Evolutionary conservation across 2,329 filamentous ascomycete species (phyloP).

Genomic region (Claviceps fusiformis): DNA sequence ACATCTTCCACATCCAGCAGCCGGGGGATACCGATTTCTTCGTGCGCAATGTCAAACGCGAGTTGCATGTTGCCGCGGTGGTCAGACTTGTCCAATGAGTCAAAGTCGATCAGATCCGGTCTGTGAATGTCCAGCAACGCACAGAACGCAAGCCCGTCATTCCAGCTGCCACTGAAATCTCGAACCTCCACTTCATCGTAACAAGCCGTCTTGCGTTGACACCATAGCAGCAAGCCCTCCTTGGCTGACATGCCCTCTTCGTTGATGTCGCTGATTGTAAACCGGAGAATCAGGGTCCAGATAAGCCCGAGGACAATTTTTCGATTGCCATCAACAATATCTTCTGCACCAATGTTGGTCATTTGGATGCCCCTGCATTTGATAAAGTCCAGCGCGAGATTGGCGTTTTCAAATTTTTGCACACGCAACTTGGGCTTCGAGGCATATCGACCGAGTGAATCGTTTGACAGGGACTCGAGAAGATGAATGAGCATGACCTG

Average conservation of each 20-base stretch:
- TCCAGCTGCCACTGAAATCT: conserved; percentile 95
- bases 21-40: conserved; percentile 93
- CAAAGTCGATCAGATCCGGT: conserved; percentile 93
- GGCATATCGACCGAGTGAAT: conserved; percentile 92
- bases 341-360: conserved; percentile 96
- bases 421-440: conserved; percentile 92
- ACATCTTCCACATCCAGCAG: conserved; percentile 96
- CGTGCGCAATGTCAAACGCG: conserved; percentile 88
- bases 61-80: conserved; percentile 96
- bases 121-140: conserved; percentile 93
- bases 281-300: conserved; percentile 94
- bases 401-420: conserved; percentile 96
- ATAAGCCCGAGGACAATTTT: conserved; percentile 97
- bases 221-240: conserved; percentile 90
- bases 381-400: conserved; percentile 87
- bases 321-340: conserved; percentile 93
- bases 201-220: conserved; percentile 94
- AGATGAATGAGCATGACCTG: conserved; percentile 92
- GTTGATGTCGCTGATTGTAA: conserved; percentile 98
- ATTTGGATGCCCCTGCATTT: conserved; percentile 84
- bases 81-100: conserved; percentile 83
- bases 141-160: conserved; percentile 92
- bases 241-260: conserved; percentile 96
- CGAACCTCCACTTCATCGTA: conserved; percentile 94
- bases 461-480: conserved; percentile 86